These are phyloP conservation scores for Poterioochromonas sp. DNA, from an alignment of 352 stramenopile genomes.

Conservation along the genomic window DNA sequence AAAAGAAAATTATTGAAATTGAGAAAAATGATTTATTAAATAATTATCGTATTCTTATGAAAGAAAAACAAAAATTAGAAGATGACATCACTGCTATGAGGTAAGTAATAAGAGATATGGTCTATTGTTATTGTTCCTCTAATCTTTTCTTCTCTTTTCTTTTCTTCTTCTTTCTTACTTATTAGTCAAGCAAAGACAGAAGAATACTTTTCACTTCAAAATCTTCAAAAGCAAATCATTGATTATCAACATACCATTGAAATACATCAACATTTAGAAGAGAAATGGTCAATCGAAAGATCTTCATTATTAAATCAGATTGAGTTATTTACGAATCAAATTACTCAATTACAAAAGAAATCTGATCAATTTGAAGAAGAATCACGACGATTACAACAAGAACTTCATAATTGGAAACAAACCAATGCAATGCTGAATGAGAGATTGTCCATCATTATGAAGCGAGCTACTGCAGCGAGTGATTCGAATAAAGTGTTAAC, in stretches of 20 bases:
- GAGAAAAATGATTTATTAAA: constrained; percentile 22
- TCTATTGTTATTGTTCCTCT: not conserved
- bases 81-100: not conserved
- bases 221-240: not conserved
- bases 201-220: not conserved
- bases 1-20: constrained; percentile 3
- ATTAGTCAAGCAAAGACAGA: not conserved
- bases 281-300: not conserved
- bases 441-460: not conserved
- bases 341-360: not conserved
- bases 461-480: not conserved
- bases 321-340: not conserved
- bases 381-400: not conserved
- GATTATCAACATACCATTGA: not conserved
- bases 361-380: not conserved
- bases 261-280: not conserved
- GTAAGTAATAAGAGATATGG: not conserved
- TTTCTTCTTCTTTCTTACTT: too few species aligned
- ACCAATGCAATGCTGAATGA: constrained; percentile 25
- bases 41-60: not conserved
- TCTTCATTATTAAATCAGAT: not conserved
- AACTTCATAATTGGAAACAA: not conserved
- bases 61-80: constrained; percentile 23
- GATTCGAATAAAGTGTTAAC: constrained; percentile 14
- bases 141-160: too few species aligned